Conservation (phyloP, 2,329 filamentous ascomycete genomes). For the Cyphellophora europaea region DNA sequence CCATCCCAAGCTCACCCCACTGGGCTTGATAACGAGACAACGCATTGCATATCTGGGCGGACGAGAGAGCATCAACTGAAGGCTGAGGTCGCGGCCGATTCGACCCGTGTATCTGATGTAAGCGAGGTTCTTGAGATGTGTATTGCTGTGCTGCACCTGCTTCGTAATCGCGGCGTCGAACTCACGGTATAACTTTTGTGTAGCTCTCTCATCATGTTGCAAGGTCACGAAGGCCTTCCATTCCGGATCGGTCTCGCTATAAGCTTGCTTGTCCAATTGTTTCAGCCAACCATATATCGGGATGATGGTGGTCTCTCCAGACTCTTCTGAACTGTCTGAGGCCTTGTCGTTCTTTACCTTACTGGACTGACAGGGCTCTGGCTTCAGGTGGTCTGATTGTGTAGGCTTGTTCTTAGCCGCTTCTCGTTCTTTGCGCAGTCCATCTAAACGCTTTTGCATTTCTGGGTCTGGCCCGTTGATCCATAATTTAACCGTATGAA, state of each 20-base stretch:
- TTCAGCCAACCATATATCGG: background rate
- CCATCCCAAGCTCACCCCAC: slow-evolving; percentile 10
- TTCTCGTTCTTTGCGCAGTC: background rate
- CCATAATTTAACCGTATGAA: slow-evolving; percentile 5
- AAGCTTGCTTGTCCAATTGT: background rate
- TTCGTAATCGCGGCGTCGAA: slow-evolving; percentile 7
- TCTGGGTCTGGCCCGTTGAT: background rate
- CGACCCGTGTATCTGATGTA: slow-evolving; percentile 4
- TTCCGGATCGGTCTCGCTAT: slow-evolving; percentile 11
- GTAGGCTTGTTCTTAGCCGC: too few species aligned
- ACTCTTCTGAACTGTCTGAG: background rate
- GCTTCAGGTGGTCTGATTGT: too few species aligned
- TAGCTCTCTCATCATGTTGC: slow-evolving; percentile 12
- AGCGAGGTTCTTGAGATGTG: background rate
- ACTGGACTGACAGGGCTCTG: too few species aligned
- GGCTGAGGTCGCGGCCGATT: slow-evolving; percentile 5
- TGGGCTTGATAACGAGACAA: slow-evolving; percentile 11
- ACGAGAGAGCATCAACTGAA: slow-evolving; percentile 10
- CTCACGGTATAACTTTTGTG: slow-evolving; percentile 4
- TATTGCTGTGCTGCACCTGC: background rate
- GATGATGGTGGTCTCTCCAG: background rate
- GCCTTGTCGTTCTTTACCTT: background rate
- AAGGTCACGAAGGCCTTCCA: slow-evolving; percentile 15
- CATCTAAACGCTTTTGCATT: background rate
- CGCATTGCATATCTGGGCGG: slow-evolving; percentile 15